Evolutionary conservation across 2,329 filamentous ascomycete genomes (phyloP).

Genomic region (Mariannaea sp.): DNA sequence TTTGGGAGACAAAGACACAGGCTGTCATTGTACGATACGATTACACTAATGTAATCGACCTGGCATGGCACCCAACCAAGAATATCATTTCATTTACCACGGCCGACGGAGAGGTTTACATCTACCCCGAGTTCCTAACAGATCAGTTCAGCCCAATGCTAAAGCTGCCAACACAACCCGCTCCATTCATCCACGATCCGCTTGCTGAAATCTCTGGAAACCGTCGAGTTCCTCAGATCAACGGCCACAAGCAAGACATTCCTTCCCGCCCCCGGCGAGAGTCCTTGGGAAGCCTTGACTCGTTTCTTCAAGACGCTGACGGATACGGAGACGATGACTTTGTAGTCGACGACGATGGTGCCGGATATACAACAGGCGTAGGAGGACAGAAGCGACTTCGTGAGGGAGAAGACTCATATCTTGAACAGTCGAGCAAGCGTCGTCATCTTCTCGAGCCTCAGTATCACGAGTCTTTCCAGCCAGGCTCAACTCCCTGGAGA

Average conservation of each 20-base stretch:
- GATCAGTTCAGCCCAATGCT: conserved; percentile 62
- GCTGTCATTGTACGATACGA: conserved; percentile 78
- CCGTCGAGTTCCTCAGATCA: conserved; percentile 57
- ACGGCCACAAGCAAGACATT: conserved; percentile 56
- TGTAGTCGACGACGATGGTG: conserved; percentile 92
- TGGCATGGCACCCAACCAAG: conserved; percentile 88
- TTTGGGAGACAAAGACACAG: conserved; percentile 93
- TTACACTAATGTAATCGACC: conserved; percentile 80
- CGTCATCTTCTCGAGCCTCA: conserved; percentile 61
- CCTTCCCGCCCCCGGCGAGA: conserved; percentile 60
- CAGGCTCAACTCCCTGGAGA: conserved; percentile 93
- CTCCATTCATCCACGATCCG: conserved; percentile 85
- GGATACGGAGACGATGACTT: conserved; percentile 73
- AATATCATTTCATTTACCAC: conserved; percentile 93
- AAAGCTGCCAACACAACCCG: conserved; percentile 67
- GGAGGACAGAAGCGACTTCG: conserved; percentile 55
- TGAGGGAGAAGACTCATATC: conserved; percentile 53
- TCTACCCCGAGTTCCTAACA: conserved; percentile 73
- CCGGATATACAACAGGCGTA: conserved; percentile 77
- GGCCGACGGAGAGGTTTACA: conserved; percentile 90
- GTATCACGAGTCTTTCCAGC: conserved; percentile 86
- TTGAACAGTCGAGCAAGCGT: conserved; percentile 54
- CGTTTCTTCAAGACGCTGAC: conserved; percentile 68
- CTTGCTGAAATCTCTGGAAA: conserved; percentile 72
- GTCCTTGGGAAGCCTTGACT: conserved; percentile 79